Base-by-base conservation (phyloP, 176 grass and related monocot species). In the Cenchrus fungigraminus region DNA sequence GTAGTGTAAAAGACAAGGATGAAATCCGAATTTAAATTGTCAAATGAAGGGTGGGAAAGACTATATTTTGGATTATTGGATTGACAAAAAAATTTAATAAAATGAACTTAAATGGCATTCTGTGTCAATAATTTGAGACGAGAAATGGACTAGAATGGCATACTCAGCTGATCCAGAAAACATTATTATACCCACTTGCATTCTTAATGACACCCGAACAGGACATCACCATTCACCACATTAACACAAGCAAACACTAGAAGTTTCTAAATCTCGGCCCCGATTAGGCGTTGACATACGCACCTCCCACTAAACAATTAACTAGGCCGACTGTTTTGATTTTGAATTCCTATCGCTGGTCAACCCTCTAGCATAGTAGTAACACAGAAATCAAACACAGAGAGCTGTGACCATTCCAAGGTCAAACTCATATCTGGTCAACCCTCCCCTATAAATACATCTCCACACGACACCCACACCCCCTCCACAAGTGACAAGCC, bases 401-500 rank as follows among this genome's bases (percentile, higher is more conserved):
- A 54, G 56, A 56, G 57, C 65, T 82, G 51, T 82, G 79, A 82
- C 79, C 37, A 70, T 70, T 70, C 79, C 32, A 82, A 82, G 25
- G 79, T 82, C 79, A 81, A 55, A 70, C 13, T 11, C 3, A 9
- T 25, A 1, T 28, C 8, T 29, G 65, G 79, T 76, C 82, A 85
- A 76, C 71, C 42, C 54, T n/a, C 4, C 19, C 31, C 60, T 86
- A 89, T 88, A 83, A 76, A 89, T 89, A 76, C 78, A n/a, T 25
- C 84, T 59, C 58, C 57, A 16, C 56, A 73, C 61, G 60, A 47
- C 68, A 16, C 75, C 66, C 64, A 77, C 71, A 54, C 25, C 25
- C 25, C 25, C 25, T 25, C 25, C 25, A 25, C 25, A 25, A 25
- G 25, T 25, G 25, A 25, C 25, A 25, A 25, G 25, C 25, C 65